Conservation (phyloP, 2,329 filamentous ascomycete species). For the Mycosphaerella sp. region DNA sequence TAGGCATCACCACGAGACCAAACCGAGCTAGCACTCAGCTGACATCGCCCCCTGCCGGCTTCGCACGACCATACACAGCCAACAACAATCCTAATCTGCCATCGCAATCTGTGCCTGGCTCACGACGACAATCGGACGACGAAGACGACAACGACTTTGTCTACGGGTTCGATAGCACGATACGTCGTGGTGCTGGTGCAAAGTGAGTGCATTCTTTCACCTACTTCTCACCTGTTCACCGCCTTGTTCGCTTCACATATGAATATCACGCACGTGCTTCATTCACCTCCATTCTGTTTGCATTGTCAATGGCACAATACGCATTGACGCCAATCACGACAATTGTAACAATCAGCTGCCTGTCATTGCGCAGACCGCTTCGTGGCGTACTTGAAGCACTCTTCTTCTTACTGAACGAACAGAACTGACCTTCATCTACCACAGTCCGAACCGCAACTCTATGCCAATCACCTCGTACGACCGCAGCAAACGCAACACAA, state of each 20-base stretch:
- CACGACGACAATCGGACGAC: conserved; percentile 79
- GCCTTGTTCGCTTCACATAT: conserved; percentile 7
- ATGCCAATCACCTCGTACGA: conserved; percentile 77
- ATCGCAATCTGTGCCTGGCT: conserved; percentile 78
- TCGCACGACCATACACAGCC: conserved; percentile 48
- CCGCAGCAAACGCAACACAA: conserved; percentile 54
- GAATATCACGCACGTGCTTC: conserved; percentile 5
- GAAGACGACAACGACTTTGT: conserved; percentile 67
- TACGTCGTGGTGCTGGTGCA: conserved; percentile 66
- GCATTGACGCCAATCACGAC: conserved; percentile 5
- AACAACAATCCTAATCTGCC: conserved; percentile 61
- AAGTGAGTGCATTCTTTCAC: conserved; percentile 63
- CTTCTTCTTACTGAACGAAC: not conserved
- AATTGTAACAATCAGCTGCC: conserved; percentile 16
- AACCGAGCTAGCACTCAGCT: conserved; percentile 73
- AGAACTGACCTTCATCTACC: conserved; percentile 24
- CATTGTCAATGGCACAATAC: conserved; percentile 10
- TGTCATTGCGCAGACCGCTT: conserved; percentile 14
- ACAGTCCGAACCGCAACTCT: conserved; percentile 80
- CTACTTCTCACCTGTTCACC: not conserved
- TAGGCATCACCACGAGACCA: conserved; percentile 47
- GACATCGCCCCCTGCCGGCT: conserved; percentile 65
- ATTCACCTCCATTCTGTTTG: conserved; percentile 1
- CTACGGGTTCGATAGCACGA: conserved; percentile 55
- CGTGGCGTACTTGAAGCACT: conserved; percentile 11